A percentile compares a stretch with the other conserved stretches of the same genome.
These are phyloP conservation scores for Tetrastigma voinierianum DNA, from an alignment of 164 flowering plant species.

Conservation along the genomic window DNA sequence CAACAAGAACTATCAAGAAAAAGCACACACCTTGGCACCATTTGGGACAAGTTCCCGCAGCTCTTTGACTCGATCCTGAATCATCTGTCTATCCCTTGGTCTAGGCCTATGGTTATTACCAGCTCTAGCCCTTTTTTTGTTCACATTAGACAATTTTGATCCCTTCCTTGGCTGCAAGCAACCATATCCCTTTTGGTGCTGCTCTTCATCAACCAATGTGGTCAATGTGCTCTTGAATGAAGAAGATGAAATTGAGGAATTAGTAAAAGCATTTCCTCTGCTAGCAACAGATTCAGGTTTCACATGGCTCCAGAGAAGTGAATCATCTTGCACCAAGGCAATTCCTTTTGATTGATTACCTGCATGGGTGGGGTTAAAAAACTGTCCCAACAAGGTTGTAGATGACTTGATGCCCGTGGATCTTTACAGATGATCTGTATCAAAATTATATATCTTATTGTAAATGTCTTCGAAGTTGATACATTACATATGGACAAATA, in stretches of 20 bases:
- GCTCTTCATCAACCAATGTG: slow-evolving; percentile 33
- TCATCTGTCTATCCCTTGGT: slow-evolving; percentile 92
- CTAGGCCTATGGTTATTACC: slow-evolving; percentile 53
- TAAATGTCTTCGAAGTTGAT: no score
- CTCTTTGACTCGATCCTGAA: slow-evolving; percentile 87
- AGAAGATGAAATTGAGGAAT: slow-evolving; percentile 32
- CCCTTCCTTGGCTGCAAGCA: slow-evolving; percentile 26
- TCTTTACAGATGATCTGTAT: slow-evolving; percentile 17
- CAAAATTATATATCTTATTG: no score
- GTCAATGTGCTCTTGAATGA: slow-evolving; percentile 30
- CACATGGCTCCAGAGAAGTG: slow-evolving; percentile 17
- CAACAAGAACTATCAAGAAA: slow-evolving; percentile 1
- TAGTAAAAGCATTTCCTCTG: slow-evolving; percentile 10
- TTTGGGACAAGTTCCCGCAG: slow-evolving; percentile 82
- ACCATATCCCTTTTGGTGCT: slow-evolving; percentile 18
- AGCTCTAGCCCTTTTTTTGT: slow-evolving; percentile 38
- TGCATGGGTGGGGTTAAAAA: slow-evolving; percentile 17
- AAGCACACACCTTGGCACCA: slow-evolving; percentile 60
- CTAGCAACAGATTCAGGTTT: slow-evolving; percentile 18
- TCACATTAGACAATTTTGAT: slow-evolving; percentile 26
- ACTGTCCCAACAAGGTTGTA: slow-evolving; percentile 19
- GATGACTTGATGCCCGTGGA: slow-evolving; percentile 22
- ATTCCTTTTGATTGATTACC: slow-evolving; percentile 19
- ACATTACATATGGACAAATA: no score
- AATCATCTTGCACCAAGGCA: slow-evolving; percentile 16